phyloP scores from a whole-genome alignment of 257 asterid species.

The Apocynum venetum region DNA sequence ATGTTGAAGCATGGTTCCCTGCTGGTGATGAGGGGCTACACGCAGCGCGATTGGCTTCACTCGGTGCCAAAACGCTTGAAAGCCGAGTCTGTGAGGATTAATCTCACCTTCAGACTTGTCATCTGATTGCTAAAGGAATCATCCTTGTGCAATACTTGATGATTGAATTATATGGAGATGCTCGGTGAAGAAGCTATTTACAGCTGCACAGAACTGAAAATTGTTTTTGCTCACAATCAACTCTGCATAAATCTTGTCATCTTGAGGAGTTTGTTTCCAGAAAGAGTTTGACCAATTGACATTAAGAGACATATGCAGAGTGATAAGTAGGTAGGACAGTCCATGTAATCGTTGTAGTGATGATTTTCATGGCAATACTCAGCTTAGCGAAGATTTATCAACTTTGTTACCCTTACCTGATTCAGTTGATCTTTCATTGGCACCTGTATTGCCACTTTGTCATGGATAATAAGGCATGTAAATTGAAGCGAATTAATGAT shows the following conservation, averaged over 20 bases:
- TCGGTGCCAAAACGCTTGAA: constrained; percentile 89
- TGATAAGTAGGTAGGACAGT: background rate
- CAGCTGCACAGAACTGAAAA: too few relatives aligned
- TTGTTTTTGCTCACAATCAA: too few relatives aligned
- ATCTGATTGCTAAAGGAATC: constrained; percentile 12
- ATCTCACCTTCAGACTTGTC: constrained; percentile 79
- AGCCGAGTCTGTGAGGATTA: constrained; percentile 62
- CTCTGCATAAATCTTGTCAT: background rate
- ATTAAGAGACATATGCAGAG: background rate
- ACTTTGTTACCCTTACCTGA: background rate
- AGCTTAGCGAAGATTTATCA: background rate
- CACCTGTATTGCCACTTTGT: background rate
- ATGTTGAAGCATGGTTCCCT: constrained; percentile 78
- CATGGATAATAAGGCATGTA: background rate
- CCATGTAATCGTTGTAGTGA: background rate
- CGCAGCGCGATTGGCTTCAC: constrained; percentile 92
- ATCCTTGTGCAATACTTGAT: background rate
- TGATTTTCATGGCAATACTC: background rate
- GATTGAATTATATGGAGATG: constrained; percentile 1
- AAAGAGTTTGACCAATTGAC: too few relatives aligned
- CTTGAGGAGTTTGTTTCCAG: background rate
- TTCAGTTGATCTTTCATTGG: too few relatives aligned
- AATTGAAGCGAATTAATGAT: too few relatives aligned
- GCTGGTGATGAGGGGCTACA: constrained; percentile 82
- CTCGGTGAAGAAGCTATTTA: background rate